Conservation (phyloP, 78 protist species). For the Emiliania huxleyi region DNA sequence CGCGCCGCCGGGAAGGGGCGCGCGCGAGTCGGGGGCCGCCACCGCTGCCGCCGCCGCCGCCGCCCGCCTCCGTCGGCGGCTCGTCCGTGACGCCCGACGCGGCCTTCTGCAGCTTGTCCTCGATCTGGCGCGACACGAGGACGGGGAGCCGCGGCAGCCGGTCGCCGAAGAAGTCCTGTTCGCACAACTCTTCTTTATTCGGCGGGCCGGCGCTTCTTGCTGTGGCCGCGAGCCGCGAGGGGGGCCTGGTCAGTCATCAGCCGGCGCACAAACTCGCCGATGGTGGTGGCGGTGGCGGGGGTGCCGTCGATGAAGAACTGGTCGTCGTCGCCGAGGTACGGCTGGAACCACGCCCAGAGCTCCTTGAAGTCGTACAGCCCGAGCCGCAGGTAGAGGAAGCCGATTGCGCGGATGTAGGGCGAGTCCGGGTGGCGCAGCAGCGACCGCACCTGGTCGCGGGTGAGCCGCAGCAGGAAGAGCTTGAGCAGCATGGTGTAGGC, state of each 20-base stretch:
- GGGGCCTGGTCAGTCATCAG: background rate
- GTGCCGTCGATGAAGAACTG: background rate
- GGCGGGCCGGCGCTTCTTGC: too few species aligned
- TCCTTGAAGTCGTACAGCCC: background rate
- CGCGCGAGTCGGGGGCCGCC: background rate
- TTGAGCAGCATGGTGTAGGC: slow-evolving; percentile 71
- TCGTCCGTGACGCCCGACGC: background rate
- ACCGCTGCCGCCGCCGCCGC: background rate
- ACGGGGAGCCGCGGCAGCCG: slow-evolving; percentile 49
- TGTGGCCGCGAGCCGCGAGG: too few species aligned
- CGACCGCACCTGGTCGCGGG: slow-evolving; percentile 54
- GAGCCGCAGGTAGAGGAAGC: background rate
- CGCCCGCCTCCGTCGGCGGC: background rate
- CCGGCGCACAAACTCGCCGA: background rate
- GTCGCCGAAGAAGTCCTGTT: background rate
- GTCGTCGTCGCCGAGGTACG: background rate
- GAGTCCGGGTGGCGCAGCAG: slow-evolving; percentile 64
- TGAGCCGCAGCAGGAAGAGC: slow-evolving; percentile 57
- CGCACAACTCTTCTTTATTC: too few species aligned
- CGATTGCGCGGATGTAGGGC: slow-evolving; percentile 61
- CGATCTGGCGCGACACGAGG: slow-evolving; percentile 1
- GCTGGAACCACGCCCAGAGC: background rate
- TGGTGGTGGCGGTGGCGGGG: background rate
- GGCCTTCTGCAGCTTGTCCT: background rate
- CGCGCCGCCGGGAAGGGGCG: too few species aligned